Base-by-base conservation (phyloP, 192 early-diverging fungal species). In the Ambispora gerdemannii region DNA sequence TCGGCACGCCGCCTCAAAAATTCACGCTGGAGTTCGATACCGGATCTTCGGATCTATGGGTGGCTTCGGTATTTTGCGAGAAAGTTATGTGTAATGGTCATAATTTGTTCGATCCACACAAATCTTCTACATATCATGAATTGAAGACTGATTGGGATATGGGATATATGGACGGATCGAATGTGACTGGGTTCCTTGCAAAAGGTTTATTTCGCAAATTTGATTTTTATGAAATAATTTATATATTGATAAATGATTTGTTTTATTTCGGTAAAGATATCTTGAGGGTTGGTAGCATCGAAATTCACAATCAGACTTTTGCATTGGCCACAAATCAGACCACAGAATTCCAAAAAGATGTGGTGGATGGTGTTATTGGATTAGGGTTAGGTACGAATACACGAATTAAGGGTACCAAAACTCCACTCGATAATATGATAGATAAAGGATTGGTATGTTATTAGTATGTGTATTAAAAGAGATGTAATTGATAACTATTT, bases 1-100 rank as follows among this genome's bases (percentile, higher is more conserved):
- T 78, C 11, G 77, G 77, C 30, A 75, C 50, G 56, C 77, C 77
- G 15, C 33, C 53, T 31, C 72, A 74, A 61, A 51, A 67, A 0
- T 78, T 78, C 33, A 31, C 69, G 22, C 72, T 78, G 3, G 76
- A 84, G 52, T 79, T 88, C 27, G 86, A 88, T 71, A 88, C 86
- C 6, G 86, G 86, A 28, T 87, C 86, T 0, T 81, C 81, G 25
- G 86, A 87, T 59, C 79, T 86, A 24, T 87, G 86, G 86, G 77
- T 87, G 50, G 77, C 84, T 2, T 82, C 82, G 13, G 74, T 72
- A 27, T 65, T 78, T 52, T 87, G 86, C 63, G 7, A 43, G 15
- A 15, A 61, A 15, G 80, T 78, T 20, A 15, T 15, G 38, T 87
- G 86, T 71, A 67, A 69, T n/a, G 69, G 71, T 19, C 84, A 87